phyloP scores from a whole-genome alignment of 345 rosid species.

The Litchi chinensis region DNA sequence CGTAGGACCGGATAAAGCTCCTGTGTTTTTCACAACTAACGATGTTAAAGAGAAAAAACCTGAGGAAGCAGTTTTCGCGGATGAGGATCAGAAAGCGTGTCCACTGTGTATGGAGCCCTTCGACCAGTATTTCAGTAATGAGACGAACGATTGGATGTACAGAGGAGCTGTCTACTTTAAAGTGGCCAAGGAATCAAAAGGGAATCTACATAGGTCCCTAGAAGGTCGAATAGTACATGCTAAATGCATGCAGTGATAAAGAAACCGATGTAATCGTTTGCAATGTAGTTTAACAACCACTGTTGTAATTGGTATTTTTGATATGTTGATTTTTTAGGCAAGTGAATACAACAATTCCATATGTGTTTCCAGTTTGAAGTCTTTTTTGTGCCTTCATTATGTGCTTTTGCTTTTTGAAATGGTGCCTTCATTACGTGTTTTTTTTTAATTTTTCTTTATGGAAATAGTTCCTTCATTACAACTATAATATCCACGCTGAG shows the following conservation, averaged over 20 bases:
- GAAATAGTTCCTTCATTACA: not conserved
- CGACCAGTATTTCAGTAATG: constrained; percentile 50
- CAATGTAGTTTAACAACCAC: not conserved
- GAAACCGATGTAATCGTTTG: not conserved
- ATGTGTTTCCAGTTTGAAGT: not conserved
- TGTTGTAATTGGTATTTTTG: not conserved
- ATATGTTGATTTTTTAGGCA: not conserved
- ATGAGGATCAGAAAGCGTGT: constrained; percentile 36
- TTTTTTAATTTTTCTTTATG: too few species aligned
- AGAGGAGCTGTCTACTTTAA: constrained; percentile 40
- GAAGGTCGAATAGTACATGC: not conserved
- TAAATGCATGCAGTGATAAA: not conserved
- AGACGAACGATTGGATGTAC: constrained; percentile 53
- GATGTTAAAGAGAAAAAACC: not conserved
- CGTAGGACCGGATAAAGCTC: not conserved
- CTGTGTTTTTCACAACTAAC: not conserved
- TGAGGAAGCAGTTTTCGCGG: constrained; percentile 27
- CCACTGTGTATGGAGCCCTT: constrained; percentile 40
- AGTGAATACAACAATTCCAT: not conserved
- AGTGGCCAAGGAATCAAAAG: not conserved
- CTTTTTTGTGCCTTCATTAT: too few species aligned
- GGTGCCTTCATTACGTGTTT: not conserved
- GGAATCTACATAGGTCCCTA: not conserved
- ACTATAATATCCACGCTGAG: not conserved
- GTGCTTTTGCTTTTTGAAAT: too few species aligned